phyloP scores from a whole-genome alignment of 352 stramenopile species.

The Globisporangium alternatum region DNA sequence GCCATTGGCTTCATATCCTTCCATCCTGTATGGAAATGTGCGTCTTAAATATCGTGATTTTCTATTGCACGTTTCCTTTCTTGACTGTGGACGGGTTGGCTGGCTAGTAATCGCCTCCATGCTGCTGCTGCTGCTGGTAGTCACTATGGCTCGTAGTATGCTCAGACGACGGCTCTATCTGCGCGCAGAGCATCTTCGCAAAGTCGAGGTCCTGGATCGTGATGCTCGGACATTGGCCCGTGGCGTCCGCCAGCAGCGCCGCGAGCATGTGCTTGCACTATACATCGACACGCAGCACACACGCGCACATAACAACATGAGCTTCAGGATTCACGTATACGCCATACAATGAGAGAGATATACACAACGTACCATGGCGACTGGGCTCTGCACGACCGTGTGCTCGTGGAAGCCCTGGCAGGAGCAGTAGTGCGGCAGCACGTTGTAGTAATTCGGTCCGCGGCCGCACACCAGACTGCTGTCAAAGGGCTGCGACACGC shows the following conservation, averaged over 20 bases:
- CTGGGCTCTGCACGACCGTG: conserved; percentile 29
- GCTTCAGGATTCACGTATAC: neutral
- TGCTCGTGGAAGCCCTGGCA: conserved; percentile 54
- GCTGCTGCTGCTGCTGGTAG: neutral
- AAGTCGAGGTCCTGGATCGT: conserved; percentile 56
- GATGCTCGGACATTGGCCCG: conserved; percentile 38
- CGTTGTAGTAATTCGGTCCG: conserved; percentile 70
- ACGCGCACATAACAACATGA: neutral
- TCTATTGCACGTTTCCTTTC: neutral
- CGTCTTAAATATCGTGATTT: too few relatives aligned
- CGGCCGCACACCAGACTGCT: conserved; percentile 31
- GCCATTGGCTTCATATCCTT: neutral
- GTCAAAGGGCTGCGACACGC: conserved; percentile 46
- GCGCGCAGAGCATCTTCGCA: conserved; percentile 59
- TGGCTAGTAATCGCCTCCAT: neutral
- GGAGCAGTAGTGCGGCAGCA: conserved; percentile 66
- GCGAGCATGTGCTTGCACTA: conserved; percentile 80
- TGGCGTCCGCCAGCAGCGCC: conserved; percentile 53
- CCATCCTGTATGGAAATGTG: too few relatives aligned
- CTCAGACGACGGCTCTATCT: neutral
- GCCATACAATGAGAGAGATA: neutral
- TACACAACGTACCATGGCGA: conserved; percentile 42
- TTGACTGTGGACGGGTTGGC: neutral
- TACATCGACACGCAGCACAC: neutral
- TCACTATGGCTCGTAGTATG: neutral